Evolutionary conservation across 768 basidiomycete species (phyloP), one percentile per base, ranked within the genome.

Genomic region (Mycena haematopus): DNA sequence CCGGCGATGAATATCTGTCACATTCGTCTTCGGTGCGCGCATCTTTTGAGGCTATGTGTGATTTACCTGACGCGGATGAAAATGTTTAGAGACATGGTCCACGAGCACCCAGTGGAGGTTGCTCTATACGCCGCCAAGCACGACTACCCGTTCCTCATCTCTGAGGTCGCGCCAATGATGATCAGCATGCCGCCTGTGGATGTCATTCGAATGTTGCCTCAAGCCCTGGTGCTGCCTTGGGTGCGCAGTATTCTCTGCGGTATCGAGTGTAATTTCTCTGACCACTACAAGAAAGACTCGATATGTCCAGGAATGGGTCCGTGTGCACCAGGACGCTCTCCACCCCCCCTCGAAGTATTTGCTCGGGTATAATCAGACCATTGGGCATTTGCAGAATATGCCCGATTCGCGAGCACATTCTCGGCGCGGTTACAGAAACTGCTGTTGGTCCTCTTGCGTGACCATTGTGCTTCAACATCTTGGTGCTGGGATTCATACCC

Each of bases 51-150:
- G n/a, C n/a, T n/a, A n/a, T n/a, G n/a, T n/a, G n/a, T n/a, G n/a
- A n/a, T n/a, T n/a, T n/a, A n/a, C n/a, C n/a, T n/a, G n/a, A n/a
- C n/a, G n/a, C n/a, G n/a, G n/a, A n/a, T n/a, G n/a, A n/a, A n/a
- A n/a, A n/a, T n/a, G n/a, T n/a, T 8, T n/a, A 60, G 59, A 27
- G 52, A 61, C 24, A 55, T 61, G 60, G 60, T 61, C 3, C 36
- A 61, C 46, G 36, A 61, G 9, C 60, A 61, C 35, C 46, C 60
- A 0, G 60, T 61, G 22, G 60, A 36, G 19, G 46, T 61, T 8
- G 60, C 52, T 0, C 38, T 50, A 0, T 61, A 61, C 10, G 60
- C 60, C 2, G 33, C 46, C 24, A 61, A 61, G 40, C 60, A 61
- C 47, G 60, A 55, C 46, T 61, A 61, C 33, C 60, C 60, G 1